A percentile compares a stretch with the other conserved stretches of the same genome.
Conservation (phyloP, 495 filamentous ascomycete species). For the Neurospora sp. region DNA sequence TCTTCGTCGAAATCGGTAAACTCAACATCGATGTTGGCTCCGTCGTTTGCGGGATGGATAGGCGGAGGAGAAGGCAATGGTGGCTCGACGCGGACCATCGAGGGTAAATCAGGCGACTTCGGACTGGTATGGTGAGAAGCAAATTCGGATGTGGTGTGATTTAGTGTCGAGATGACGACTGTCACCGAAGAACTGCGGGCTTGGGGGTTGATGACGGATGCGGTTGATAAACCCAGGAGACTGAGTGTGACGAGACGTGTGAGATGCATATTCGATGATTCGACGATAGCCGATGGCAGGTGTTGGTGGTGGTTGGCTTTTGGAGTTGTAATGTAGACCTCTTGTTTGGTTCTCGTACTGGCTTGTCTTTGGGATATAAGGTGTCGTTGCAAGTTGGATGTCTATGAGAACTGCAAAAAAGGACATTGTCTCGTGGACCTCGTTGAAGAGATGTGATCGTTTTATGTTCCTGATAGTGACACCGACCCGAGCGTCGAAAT, state of each 20-base stretch:
- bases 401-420: not conserved
- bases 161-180: not conserved
- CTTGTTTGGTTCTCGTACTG: no score
- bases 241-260: not conserved
- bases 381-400: not conserved
- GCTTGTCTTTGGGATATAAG: no score
- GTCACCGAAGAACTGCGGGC: not conserved
- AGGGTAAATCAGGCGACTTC: fast-evolving
- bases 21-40: not conserved
- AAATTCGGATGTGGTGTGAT: not conserved
- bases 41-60: not conserved
- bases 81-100: not conserved
- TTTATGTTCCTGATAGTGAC: not conserved
- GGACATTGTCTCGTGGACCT: not conserved
- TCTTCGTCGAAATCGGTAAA: not conserved
- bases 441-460: not conserved
- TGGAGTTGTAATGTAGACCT: not conserved
- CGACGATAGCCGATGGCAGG: fast-evolving
- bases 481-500: not conserved
- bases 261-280: not conserved
- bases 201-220: not conserved
- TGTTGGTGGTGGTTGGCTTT: not conserved
- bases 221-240: not conserved
- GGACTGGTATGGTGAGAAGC: not conserved
- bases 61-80: not conserved